Percentiles rank a stretch among this genome's conserved stretches.
These are phyloP conservation scores for Aspergillus homomorphus DNA, from an alignment of 495 filamentous ascomycete species.

Conservation along the genomic window DNA sequence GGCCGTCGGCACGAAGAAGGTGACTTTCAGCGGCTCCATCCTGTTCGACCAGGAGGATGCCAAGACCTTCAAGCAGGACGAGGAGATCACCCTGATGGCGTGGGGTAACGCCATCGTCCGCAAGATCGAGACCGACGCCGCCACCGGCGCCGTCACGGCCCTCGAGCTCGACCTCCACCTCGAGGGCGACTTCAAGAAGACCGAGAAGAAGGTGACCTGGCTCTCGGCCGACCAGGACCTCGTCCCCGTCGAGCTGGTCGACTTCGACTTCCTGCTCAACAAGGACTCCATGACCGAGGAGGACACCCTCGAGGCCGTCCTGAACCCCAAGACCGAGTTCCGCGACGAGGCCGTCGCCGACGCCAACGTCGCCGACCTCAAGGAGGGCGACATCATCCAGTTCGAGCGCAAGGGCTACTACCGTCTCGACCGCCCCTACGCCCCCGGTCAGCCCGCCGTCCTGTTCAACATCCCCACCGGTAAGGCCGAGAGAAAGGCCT, in stretches of 20 bases:
- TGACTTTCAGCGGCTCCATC: constrained; percentile 66
- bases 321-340: constrained; percentile 73
- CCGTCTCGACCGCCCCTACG: constrained; percentile 63
- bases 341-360: constrained; percentile 75
- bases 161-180: constrained; percentile 80
- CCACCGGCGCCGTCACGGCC: constrained; percentile 54
- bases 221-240: constrained; percentile 72
- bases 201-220: constrained; percentile 96
- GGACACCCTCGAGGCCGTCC: constrained; percentile 74
- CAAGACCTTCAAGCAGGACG: constrained; percentile 72
- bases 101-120: constrained; percentile 92
- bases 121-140: constrained; percentile 59
- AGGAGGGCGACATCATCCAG: constrained; percentile 85
- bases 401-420: constrained; percentile 93
- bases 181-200: constrained; percentile 85
- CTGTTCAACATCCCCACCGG: constrained; percentile 79
- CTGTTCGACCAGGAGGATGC: constrained; percentile 85
- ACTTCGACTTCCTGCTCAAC: constrained; percentile 89
- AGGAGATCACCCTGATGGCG: constrained; percentile 93
- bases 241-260: constrained; percentile 77
- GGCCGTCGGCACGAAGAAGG: constrained; percentile 78
- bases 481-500: constrained; percentile 46
- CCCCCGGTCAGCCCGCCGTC: constrained; percentile 61
- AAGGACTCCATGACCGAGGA: constrained; percentile 86
- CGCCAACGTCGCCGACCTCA: constrained; percentile 69